These are phyloP conservation scores for Paramecium primaurelia DNA, from an alignment of 73 alveolate species.

Conservation along the genomic window DNA sequence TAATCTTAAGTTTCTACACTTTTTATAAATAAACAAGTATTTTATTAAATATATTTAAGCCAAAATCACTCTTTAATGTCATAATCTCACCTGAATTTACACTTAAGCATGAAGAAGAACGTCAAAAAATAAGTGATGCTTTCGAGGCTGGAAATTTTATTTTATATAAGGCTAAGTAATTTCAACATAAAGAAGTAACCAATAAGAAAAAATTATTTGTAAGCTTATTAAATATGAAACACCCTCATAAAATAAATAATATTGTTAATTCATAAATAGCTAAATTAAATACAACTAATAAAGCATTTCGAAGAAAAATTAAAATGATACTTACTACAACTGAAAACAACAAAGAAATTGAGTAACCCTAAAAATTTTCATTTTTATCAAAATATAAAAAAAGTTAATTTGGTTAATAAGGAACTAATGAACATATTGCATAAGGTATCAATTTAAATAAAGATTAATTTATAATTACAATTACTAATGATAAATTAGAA, in stretches of 20 bases:
- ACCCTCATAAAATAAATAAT: not conserved
- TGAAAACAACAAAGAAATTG: not conserved
- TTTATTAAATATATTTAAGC: not conserved
- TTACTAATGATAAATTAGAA: not conserved
- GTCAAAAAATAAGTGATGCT: not conserved
- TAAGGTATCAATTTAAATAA: not conserved
- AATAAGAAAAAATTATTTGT: not conserved
- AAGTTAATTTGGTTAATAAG: not conserved
- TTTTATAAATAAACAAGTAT: not conserved
- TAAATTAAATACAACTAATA: not conserved
- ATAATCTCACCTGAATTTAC: constrained; percentile 20
- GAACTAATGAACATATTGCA: not conserved
- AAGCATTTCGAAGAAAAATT: constrained; percentile 14
- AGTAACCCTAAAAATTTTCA: not conserved
- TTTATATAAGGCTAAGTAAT: not conserved
- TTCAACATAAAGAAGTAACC: not conserved
- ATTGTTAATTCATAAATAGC: not conserved
- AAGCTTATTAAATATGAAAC: not conserved
- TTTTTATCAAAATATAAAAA: not conserved
- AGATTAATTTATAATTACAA: not conserved
- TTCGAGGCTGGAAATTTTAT: constrained; percentile 18
- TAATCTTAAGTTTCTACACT: constrained; percentile 9
- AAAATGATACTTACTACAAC: not conserved
- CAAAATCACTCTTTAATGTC: not conserved
- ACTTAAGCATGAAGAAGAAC: not conserved